phyloP scores from a whole-genome alignment of 495 filamentous ascomycete genomes.

The Aspergillus haitiensis region DNA sequence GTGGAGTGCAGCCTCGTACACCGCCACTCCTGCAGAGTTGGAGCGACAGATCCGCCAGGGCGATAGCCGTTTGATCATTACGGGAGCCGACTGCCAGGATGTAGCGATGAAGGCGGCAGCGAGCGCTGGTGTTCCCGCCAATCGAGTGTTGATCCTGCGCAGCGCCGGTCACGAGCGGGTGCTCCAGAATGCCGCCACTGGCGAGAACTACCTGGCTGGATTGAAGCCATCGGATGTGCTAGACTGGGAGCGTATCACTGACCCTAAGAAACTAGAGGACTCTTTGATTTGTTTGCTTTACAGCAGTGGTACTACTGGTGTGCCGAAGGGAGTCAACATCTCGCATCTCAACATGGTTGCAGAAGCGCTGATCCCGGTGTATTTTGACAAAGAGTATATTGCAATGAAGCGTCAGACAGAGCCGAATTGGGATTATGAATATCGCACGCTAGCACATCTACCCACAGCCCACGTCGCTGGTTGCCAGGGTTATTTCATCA shows the following conservation, averaged over 20 bases:
- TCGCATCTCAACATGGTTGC: constrained; percentile 40
- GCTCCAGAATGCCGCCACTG: constrained; percentile 17
- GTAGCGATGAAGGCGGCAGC: constrained; percentile 52
- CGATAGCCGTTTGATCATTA: constrained; percentile 17
- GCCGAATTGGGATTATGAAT: constrained; percentile 20
- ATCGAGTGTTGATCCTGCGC: constrained; percentile 29
- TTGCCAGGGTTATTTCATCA: constrained; percentile 48
- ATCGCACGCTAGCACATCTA: constrained; percentile 51
- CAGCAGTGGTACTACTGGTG: constrained; percentile 40
- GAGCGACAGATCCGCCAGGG: constrained; percentile 39
- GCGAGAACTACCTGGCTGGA: constrained; percentile 21
- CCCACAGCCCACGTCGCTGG: constrained; percentile 49
- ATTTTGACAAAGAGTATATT: constrained; percentile 26
- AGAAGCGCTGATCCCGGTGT: constrained; percentile 23
- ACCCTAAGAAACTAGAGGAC: constrained; percentile 33
- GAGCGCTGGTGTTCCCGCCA: constrained; percentile 57
- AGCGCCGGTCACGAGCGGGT: constrained; percentile 22
- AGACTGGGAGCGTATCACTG: constrained; percentile 48
- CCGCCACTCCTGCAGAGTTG: constrained; percentile 42
- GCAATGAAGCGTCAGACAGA: constrained; percentile 22
- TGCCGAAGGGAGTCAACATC: constrained; percentile 42
- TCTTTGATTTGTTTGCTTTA: constrained; percentile 32
- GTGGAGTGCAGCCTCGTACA: constrained; percentile 41
- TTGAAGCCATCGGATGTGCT: constrained; percentile 28
- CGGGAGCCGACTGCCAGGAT: constrained; percentile 14